Conservation (phyloP, 371 early-diverging fungal species). For the Apophysomyces trapeziformis region DNA sequence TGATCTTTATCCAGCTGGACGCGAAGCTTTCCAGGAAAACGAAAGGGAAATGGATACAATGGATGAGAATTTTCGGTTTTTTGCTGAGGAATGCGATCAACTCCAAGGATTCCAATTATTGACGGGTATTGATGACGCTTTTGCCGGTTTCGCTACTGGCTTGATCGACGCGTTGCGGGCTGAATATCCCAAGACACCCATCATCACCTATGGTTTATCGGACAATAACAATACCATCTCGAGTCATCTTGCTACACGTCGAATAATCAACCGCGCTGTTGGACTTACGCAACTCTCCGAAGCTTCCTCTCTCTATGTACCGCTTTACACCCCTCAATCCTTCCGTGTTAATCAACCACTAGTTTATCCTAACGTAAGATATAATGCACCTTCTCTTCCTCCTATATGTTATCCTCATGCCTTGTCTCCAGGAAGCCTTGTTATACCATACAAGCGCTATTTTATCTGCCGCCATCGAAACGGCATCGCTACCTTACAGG, state of each 20-base stretch:
- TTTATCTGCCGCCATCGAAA: conserved; percentile 69
- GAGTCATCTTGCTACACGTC: conserved; percentile 2
- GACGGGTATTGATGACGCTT: conserved; percentile 75
- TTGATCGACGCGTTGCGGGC: conserved; percentile 72
- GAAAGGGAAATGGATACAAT: conserved; percentile 68
- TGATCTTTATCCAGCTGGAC: conserved; percentile 73
- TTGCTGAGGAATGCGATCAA: conserved; percentile 86
- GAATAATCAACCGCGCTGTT: conserved; percentile 51
- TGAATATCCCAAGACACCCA: conserved; percentile 76
- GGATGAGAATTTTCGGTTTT: conserved; percentile 78
- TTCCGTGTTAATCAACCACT: conserved; percentile 29
- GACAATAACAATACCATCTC: conserved; percentile 30
- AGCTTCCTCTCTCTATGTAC: conserved; percentile 61
- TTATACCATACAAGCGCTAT: conserved; percentile 72
- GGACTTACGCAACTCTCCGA: conserved; percentile 52
- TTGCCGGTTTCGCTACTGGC: conserved; percentile 73
- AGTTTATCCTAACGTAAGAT: conserved; percentile 29
- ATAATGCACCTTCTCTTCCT: background rate
- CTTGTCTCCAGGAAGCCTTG: conserved; percentile 36
- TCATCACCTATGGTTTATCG: conserved; percentile 70
- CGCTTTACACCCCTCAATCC: conserved; percentile 48
- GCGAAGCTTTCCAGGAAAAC: conserved; percentile 65
- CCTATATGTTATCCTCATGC: background rate
- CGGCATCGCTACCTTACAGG: conserved; percentile 60
- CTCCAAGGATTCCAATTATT: conserved; percentile 87